Evolutionary conservation across 352 stramenopile species (phyloP).

Genomic region (Bremia lactucae): DNA sequence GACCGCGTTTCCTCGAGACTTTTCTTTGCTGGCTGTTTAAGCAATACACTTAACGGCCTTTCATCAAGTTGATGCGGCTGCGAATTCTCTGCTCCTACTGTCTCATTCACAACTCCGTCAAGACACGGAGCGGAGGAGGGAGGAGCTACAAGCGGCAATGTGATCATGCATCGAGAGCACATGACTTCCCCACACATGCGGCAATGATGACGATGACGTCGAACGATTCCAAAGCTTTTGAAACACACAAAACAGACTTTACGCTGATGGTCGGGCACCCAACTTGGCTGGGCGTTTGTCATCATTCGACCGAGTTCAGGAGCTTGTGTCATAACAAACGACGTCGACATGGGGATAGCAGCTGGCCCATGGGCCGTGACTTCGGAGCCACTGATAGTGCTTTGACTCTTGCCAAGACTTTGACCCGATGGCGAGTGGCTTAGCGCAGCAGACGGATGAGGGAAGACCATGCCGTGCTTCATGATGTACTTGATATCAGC

Average conservation of each 20-base stretch:
- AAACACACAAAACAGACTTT: slow-evolving; percentile 60
- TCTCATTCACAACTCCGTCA: slow-evolving; percentile 6
- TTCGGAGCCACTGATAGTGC: slow-evolving; percentile 20
- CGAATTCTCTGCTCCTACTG: slow-evolving; percentile 1
- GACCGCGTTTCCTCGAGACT: slow-evolving; percentile 24
- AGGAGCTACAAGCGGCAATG: slow-evolving; percentile 46
- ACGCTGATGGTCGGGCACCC: slow-evolving; percentile 47
- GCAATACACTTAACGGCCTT: slow-evolving; percentile 14
- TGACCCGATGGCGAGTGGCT: slow-evolving; percentile 19
- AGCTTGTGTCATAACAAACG: slow-evolving; percentile 1
- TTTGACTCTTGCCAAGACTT: slow-evolving; percentile 26
- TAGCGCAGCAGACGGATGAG: slow-evolving; percentile 21
- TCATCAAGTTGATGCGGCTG: slow-evolving; percentile 11
- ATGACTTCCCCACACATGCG: slow-evolving; percentile 73
- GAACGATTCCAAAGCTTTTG: slow-evolving; percentile 56
- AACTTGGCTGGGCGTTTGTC: slow-evolving; percentile 29
- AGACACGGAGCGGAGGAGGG: slow-evolving; percentile 16
- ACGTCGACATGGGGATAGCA: slow-evolving; percentile 8
- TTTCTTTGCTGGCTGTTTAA: slow-evolving; percentile 37
- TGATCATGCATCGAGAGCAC: slow-evolving; percentile 54
- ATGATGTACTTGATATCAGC: slow-evolving; percentile 77
- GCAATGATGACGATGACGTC: slow-evolving; percentile 58
- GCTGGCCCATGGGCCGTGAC: slow-evolving; percentile 18
- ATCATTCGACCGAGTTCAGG: slow-evolving; percentile 19
- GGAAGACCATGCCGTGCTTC: slow-evolving; percentile 64